Evolutionary conservation across 1,139 yeast genomes (phyloP).

Genomic region (Yamadazyma atmosphaerica): DNA sequence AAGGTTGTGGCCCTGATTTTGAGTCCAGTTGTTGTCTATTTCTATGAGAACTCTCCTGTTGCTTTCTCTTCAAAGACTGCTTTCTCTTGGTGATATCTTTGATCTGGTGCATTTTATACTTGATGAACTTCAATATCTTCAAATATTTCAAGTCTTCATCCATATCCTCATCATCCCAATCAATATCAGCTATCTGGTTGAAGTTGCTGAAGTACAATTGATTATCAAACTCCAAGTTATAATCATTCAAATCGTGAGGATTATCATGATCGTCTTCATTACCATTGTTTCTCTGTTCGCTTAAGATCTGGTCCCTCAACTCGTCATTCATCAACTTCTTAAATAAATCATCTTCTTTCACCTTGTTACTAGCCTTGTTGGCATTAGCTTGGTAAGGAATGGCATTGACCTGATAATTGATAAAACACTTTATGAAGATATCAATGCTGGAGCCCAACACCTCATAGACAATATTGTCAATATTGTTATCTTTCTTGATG

Average conservation of each 20-base stretch:
- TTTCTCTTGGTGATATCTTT: constrained; percentile 12
- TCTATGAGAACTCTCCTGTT: neutral
- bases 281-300: constrained; percentile 28
- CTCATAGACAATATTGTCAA: constrained; percentile 20
- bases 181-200: constrained; percentile 27
- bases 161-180: constrained; percentile 53
- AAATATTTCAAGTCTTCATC: constrained; percentile 50
- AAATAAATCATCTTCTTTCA: constrained; percentile 40
- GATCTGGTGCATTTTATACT: constrained; percentile 32
- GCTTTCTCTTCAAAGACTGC: neutral
- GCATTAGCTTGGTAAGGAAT: constrained; percentile 10
- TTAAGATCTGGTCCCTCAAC: constrained; percentile 39
- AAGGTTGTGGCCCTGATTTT: neutral
- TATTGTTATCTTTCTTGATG: constrained; percentile 21
- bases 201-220: constrained; percentile 13
- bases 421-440: constrained; percentile 39
- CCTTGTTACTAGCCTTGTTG: constrained; percentile 18
- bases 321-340: constrained; percentile 42
- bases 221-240: constrained; percentile 15
- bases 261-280: constrained; percentile 34
- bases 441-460: constrained; percentile 33
- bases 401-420: constrained; percentile 32
- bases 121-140: constrained; percentile 43
- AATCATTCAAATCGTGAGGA: constrained; percentile 22
- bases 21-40: neutral